Evolutionary conservation across 2,329 filamentous ascomycete genomes (phyloP), one percentile per base, ranked within the genome.

Genomic region (Pezicula rhizophila): DNA sequence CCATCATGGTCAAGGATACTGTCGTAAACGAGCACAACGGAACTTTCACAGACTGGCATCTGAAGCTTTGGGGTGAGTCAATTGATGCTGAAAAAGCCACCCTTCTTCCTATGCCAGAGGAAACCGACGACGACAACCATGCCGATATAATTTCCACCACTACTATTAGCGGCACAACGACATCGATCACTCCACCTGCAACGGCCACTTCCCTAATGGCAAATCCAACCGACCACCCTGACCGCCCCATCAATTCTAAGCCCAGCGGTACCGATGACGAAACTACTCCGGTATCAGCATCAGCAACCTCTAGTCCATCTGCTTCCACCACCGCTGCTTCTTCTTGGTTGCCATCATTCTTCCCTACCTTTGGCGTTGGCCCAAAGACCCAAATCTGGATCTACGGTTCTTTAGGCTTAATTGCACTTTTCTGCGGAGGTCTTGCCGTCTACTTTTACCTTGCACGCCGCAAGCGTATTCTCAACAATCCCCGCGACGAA

Each of bases 321-420:
- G 55, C 59, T 4, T 58, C 65, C 25, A 31, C 47, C 10, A 49
- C 48, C 10, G 39, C 48, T 11, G 10, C 42, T 6, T 44, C 46
- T 3, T 45, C 52, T 52, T 84, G 81, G 81, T 76, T 96, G 15
- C 90, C 91, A 1, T 91, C 87, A 7, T 87, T 87, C 73, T 85
- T 97, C 64, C 91, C 92, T 0, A 92, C 88, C 1, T 95, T 97
- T 60, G 89, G 90, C 47, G 85, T 91, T 34, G 91, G 87, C 8
- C 89, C 89, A 58, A 82, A 81, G 62, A 96, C 90, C 0, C 89
- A 95, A 64, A 79, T 87, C 52, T 99, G 93, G 93, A 96, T 99
- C 58, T 97, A 83, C 65, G 91, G 89, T 49, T 83, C 91, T 3
- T 70, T 93, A 18, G 82, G 77, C n/a, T 79, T 96, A 17, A 99